Conservation (phyloP, 805 yeast species). For the Isabelozyma heimii region DNA sequence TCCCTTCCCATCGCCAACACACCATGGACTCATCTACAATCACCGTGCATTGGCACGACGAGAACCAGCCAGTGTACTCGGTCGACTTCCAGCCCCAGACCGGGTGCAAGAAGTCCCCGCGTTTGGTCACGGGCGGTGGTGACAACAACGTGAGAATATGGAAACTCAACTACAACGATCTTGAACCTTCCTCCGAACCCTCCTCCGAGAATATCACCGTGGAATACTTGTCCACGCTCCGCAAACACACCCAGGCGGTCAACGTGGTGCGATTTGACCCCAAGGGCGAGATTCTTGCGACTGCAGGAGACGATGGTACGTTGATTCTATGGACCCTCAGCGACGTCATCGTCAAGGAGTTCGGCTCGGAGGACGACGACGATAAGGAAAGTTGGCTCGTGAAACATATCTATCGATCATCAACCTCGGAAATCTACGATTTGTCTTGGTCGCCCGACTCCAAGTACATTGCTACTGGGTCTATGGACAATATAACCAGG, state of each 20-base stretch:
- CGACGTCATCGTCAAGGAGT: conserved; percentile 53
- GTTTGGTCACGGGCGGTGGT: conserved; percentile 91
- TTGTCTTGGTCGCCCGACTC: conserved; percentile 91
- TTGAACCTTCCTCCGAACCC: not conserved
- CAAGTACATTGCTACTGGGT: conserved; percentile 74
- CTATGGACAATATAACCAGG: conserved; percentile 84
- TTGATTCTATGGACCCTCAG: conserved; percentile 74
- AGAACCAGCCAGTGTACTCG: conserved; percentile 70
- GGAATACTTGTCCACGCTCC: conserved; percentile 74
- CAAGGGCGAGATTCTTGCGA: conserved; percentile 67
- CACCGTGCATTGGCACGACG: conserved; percentile 73
- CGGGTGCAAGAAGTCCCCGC: conserved; percentile 18
- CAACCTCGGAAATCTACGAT: conserved; percentile 83
- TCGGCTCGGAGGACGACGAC: conserved; percentile 56
- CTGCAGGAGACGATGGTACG: conserved; percentile 95
- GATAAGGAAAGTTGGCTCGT: conserved; percentile 73
- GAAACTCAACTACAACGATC: conserved; percentile 15
- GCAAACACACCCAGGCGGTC: conserved; percentile 92
- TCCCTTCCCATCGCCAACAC: not conserved
- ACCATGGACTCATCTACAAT: conserved; percentile 44
- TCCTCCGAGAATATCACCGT: conserved; percentile 34
- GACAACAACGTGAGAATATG: conserved; percentile 82
- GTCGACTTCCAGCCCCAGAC: conserved; percentile 55
- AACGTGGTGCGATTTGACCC: conserved; percentile 83
- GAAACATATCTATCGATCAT: conserved; percentile 53